Percentiles rank a stretch among this genome's conserved stretches.
Conservation (phyloP, 106 monocot genomes). For the Phalaenopsis equestris region DNA sequence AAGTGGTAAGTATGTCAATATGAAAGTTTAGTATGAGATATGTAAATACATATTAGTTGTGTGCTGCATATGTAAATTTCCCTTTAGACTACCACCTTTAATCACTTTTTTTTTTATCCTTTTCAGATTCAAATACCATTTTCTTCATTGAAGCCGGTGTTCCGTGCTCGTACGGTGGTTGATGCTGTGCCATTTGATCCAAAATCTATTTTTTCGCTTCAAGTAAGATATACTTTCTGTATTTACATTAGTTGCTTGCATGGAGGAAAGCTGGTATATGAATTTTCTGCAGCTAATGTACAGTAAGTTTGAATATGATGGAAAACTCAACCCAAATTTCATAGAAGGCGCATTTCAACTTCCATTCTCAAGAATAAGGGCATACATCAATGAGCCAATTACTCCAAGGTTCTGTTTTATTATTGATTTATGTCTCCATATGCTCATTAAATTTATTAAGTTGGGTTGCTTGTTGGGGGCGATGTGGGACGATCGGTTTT, state of each 20-base stretch:
- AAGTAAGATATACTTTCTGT: constrained; percentile 20
- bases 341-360: constrained; percentile 82
- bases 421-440: neutral
- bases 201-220: constrained; percentile 63
- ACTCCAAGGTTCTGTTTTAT: constrained; percentile 66
- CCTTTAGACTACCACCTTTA: neutral
- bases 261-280: neutral
- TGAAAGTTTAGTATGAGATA: too few relatives aligned
- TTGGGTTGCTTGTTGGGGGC: too few relatives aligned
- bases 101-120: neutral
- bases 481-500: too few relatives aligned
- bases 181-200: constrained; percentile 86
- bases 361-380: constrained; percentile 72
- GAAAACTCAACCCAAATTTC: constrained; percentile 90
- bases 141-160: constrained; percentile 76
- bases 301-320: constrained; percentile 99
- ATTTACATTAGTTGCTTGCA: neutral
- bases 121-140: constrained; percentile 78
- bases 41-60: too few relatives aligned
- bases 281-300: constrained; percentile 72
- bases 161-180: constrained; percentile 64
- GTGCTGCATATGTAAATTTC: neutral
- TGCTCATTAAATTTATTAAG: neutral
- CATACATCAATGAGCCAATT: constrained; percentile 79
- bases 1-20: too few relatives aligned